Evolutionary conservation across 768 basidiomycete genomes (phyloP), one percentile per base, ranked within the genome.

Genomic region (Amanita brunnescens): DNA sequence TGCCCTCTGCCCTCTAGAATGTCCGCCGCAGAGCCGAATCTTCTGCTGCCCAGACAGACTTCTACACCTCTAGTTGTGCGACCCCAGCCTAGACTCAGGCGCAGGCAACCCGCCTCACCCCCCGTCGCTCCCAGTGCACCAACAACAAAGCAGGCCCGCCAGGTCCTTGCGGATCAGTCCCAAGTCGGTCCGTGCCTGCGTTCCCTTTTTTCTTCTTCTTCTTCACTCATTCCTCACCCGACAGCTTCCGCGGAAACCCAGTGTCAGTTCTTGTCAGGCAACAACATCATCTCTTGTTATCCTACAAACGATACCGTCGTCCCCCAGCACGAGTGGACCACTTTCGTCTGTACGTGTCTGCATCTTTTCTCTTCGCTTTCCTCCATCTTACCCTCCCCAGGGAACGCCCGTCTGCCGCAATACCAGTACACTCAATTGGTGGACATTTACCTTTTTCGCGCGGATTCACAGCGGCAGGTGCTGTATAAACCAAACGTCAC

Each of bases 361-460:
- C 46, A 40, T 24, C 18, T 23, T 39, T 10, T 23, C 26, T 13
- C 37, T 35, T 18, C 14, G 41, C 13, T 42, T 16, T 18, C 51
- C 43, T 24, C 54, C 54, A 5, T 59, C 37, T 38, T 53, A 54
- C 32, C 53, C 13, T 10, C 33, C 47, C 20, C 64, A 89, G 87
- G 87, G 87, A 91, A 91, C 61, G 83, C 80, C 54, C 73, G 74
- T 51, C 73, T 80, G 32, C 87, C 88, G 6, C 73, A 81, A 54
- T 71, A 85, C 46, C 76, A 75, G 33, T 84, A 85, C 66, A 71
- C 63, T 29, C 77, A 81, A 57, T 57, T 62, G 16, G 87, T 92
- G 61, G 76, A 92, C 65, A 70, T 92, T 56, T 91, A 78, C 68
- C 83, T 93, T 47, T 84, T 79, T 65, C 81, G 81, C 53, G 90